Evolutionary conservation across 164 flowering plant species (phyloP), one percentile per base, ranked within the genome.

Genomic region (Vitis rupestris): DNA sequence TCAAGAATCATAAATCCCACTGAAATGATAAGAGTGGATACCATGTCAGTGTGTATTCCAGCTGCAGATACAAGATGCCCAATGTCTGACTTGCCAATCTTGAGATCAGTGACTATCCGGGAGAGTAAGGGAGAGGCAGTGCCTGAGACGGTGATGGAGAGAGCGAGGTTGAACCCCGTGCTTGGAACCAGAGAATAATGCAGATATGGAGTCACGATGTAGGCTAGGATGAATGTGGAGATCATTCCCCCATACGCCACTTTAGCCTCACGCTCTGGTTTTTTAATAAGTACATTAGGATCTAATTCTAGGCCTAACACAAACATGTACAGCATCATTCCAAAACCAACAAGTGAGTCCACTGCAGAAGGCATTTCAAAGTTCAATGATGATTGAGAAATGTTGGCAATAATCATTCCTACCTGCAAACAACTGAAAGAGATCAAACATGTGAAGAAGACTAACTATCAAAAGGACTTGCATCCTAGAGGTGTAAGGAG

Each of bases 301-400:
- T 88, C 87, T 83, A 92, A 82, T 73, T 90, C 94, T 8, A 92
- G 71, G 27, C 94, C 97, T 59, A 88, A 62, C 10, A 85, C 88
- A 56, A 90, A 88, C 86, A 90, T 82, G 77, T 88, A 86, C 66
- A 82, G 80, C 5, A 81, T 69, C 86, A 86, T 87, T 0, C 87
- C 90, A 3, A 80, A 77, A 10, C 79, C 85, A 0, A 76, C 67
- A 0, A 83, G 63, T 67, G 63, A 75, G 3, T 74, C 50, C 57
- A 86, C 1, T 9, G 67, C 16, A 59, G 44, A 6, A 58, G 16
- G 12, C 4, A 9, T 17, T 16, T 37, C 44, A 37, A 37, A 37
- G 27, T 37, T 37, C 7, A 6, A 37, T 4, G 44, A 37, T 37
- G 44, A 37, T 37, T 6, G 27, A 37, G 4, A 37, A 3, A 79